These are phyloP conservation scores for Helicocarpus griseus DNA, from an alignment of 2,329 filamentous ascomycete genomes.

Conservation along the genomic window DNA sequence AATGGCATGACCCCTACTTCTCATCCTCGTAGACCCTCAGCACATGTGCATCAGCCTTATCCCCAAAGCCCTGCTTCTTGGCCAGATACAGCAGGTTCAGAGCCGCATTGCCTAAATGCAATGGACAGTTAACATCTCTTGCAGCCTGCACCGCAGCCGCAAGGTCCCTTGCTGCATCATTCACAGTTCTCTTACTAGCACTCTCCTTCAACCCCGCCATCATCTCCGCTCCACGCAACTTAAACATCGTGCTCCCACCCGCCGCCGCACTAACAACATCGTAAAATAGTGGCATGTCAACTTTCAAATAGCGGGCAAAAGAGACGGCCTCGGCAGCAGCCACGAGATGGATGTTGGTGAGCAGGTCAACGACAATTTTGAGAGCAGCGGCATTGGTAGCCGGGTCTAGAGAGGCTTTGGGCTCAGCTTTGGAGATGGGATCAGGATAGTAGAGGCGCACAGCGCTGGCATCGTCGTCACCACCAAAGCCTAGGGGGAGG, in stretches of 20 bases:
- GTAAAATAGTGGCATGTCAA: conserved; percentile 37
- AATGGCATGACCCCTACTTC: neutral
- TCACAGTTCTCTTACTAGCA: conserved; percentile 26
- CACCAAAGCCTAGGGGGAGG: conserved; percentile 47
- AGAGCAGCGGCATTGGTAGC: conserved; percentile 26
- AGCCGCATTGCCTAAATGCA: conserved; percentile 30
- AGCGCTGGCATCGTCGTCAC: conserved; percentile 46
- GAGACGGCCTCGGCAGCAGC: conserved; percentile 40
- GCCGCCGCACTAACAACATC: conserved; percentile 40
- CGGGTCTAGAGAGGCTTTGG: conserved; percentile 21
- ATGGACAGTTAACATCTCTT: conserved; percentile 28
- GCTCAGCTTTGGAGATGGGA: conserved; percentile 31
- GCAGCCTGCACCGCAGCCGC: conserved; percentile 35
- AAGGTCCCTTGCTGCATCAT: conserved; percentile 29
- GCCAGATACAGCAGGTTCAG: conserved; percentile 26
- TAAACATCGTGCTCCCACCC: conserved; percentile 38
- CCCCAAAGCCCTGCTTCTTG: conserved; percentile 22
- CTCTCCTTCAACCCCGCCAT: conserved; percentile 22
- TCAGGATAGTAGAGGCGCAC: conserved; percentile 43
- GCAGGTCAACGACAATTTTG: conserved; percentile 34
- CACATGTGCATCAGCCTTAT: conserved; percentile 23
- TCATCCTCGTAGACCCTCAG: conserved; percentile 22
- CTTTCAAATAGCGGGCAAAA: conserved; percentile 37
- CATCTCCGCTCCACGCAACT: conserved; percentile 29
- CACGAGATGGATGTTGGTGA: conserved; percentile 40